Conservation (phyloP, 768 basidiomycete genomes). For the Trametes elegans region DNA sequence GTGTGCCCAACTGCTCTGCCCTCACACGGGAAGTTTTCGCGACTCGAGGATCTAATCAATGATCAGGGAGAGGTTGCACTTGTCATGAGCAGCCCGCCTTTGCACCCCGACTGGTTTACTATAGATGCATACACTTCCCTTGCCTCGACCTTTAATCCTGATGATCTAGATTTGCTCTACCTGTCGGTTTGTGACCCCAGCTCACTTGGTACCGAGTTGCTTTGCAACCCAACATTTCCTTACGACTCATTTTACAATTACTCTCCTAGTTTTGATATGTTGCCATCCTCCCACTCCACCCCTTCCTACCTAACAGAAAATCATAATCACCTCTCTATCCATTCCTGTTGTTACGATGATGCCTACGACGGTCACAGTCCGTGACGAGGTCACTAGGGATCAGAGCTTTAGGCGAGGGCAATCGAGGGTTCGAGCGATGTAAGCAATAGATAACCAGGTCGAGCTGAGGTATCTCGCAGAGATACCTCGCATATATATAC, state of each 20-base stretch:
- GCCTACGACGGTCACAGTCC: too few relatives aligned
- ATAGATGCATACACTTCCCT: conserved; percentile 4
- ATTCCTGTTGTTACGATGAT: too few relatives aligned
- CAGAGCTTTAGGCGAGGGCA: too few relatives aligned
- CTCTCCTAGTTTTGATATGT: not conserved
- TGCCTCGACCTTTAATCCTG: not conserved
- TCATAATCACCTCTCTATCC: not conserved
- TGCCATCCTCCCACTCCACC: not conserved
- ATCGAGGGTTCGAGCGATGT: too few relatives aligned
- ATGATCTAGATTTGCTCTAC: conserved; percentile 1
- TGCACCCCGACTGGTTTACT: not conserved
- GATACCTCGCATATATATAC: too few relatives aligned
- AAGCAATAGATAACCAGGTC: too few relatives aligned
- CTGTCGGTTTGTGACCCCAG: conserved; percentile 3
- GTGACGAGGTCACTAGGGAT: too few relatives aligned
- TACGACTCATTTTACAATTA: not conserved
- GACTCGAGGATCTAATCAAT: conserved; percentile 14
- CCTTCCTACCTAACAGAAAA: not conserved
- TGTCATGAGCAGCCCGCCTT: not conserved
- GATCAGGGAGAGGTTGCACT: conserved; percentile 17
- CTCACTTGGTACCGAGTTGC: not conserved
- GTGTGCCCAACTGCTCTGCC: too few relatives aligned
- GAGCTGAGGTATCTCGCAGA: too few relatives aligned
- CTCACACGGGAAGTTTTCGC: conserved; percentile 4
- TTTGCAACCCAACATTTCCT: conserved; percentile 6